Base-by-base conservation (phyloP, 495 filamentous ascomycete species). In the Penicillium diatomitis region DNA sequence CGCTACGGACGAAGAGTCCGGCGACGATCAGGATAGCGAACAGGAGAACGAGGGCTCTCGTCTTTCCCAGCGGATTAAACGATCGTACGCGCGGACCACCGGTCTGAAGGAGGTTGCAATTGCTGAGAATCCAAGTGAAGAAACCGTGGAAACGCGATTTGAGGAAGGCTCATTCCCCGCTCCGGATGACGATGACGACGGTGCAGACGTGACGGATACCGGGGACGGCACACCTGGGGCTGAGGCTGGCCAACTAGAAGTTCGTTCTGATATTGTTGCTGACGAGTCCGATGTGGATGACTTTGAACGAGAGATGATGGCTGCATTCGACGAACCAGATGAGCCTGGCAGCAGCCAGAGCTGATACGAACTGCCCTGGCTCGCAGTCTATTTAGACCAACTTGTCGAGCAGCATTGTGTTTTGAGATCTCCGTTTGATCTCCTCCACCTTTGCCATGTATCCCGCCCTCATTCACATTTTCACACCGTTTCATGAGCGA, bases 231-330 rank as follows among this genome's bases (percentile, higher is more conserved):
- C 20, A 20, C 20, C 20, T 2, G 20, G 20, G 7, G 59, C 61
- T 12, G 68, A 54, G 9, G 58, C 64, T 7, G 63, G 59, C 5
- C 57, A 38, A 3, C 28, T 30, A 56, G 49, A 47, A 60, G 49
- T 35, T 49, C 35, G 11, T 30, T 42, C 29, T 5, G 40, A 42
- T 34, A 39, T 32, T 38, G 46, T 38, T 29, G 50, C 39, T 5
- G 31, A 33, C 47, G 51, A 11, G 56, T 63, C 66, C 0, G 68
- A 53, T 34, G 77, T 77, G 12, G 82, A 79, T 39, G 82, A 77
- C 38, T 62, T 87, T 12, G 84, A 86, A 58, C 77, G 78, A 8
- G 82, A 87, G 51, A 73, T 88, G 63, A 58, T 83, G 57, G 82
- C 81, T 0, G 83, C 81, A 38, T 77, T 87, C 43, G 80, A 82